These are phyloP conservation scores for Porcisia deanei DNA, from an alignment of 208 protist genomes.

Conservation along the genomic window DNA sequence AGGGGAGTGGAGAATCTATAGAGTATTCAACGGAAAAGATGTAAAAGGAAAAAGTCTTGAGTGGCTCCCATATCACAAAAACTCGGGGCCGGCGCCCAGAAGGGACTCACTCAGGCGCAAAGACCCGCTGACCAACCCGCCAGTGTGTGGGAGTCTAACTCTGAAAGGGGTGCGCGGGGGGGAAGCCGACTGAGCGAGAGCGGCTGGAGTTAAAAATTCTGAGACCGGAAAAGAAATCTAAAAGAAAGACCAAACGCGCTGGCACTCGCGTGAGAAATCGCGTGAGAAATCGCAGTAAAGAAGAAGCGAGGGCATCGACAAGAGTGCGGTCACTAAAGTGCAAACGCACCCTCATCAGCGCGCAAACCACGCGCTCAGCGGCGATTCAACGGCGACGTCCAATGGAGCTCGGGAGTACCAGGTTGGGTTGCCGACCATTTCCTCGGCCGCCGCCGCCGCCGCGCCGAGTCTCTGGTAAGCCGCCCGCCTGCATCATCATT, in stretches of 20 bases:
- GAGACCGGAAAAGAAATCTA: not conserved
- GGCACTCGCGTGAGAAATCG: not conserved
- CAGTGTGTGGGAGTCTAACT: not conserved
- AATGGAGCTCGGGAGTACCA: conserved; percentile 76
- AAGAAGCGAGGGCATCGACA: not conserved
- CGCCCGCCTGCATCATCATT: conserved; percentile 83
- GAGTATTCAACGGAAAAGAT: not conserved
- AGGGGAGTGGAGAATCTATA: not conserved
- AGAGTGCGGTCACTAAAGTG: not conserved
- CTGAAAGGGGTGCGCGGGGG: not conserved
- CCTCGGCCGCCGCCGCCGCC: conserved; percentile 30
- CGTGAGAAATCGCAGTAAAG: not conserved
- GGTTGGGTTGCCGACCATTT: conserved; percentile 47
- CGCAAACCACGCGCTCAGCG: not conserved
- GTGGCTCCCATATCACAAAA: not conserved
- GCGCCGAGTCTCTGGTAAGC: conserved; percentile 41
- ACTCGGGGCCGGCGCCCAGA: not conserved
- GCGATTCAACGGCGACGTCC: conserved; percentile 45
- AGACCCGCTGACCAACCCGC: not conserved
- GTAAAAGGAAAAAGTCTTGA: not conserved
- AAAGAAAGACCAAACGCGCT: not conserved
- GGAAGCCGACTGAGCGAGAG: not conserved
- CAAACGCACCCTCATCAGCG: not conserved
- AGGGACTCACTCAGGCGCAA: not conserved
- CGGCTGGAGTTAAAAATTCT: not conserved